Base-by-base conservation (phyloP, 805 yeast species). In the Barnettozyma salicaria region DNA sequence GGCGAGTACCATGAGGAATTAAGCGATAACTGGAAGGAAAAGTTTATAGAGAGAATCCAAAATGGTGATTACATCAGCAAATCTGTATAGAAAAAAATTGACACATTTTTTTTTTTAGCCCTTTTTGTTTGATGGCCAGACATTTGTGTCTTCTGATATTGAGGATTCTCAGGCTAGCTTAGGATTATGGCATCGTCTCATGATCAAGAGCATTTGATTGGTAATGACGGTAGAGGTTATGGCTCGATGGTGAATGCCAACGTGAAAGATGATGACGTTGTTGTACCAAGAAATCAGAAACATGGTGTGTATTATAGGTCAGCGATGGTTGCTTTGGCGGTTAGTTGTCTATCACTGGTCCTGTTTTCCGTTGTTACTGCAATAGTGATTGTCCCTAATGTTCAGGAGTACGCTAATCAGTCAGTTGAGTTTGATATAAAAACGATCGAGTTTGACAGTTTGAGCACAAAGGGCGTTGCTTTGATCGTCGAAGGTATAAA, bases 341-440 rank as follows among this genome's bases (percentile, higher is more conserved):
- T 19, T 14, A n/a, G n/a, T 19, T n/a, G 24, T 8, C 17, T 13
- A 7, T 5, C 22, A 2, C 5, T 40, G 7, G 40, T 37, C 2
- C 19, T 17, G 4, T 33, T 45, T 14, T 26, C 37, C 6, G 19
- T 31, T 0, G 11, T 40, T 5, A 48, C 35, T 24, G 23, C 36
- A 2, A 12, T 28, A 4, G 6, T 40, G 17, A 19, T 51, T 5
- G 20, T 32, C 1, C 45, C 63, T 8, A 45, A 50, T 11, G 35
- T 59, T 2, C 62, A 64, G 7, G 58, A 52, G 3, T 53, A 47
- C 28, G 45, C 63, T 7, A 53, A 58, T 5, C 49, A 63, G 22
- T 60, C 67, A 3, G 53, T 56, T 2, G 48, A 46, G 17, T 46
- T 62, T 36, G 56, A 60, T 10, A 47, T 64, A 5, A 52, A 55